Evolutionary conservation across 768 basidiomycete species (phyloP), one percentile per base, ranked within the genome.

Genomic region (Agaricus sinodeliciosus): DNA sequence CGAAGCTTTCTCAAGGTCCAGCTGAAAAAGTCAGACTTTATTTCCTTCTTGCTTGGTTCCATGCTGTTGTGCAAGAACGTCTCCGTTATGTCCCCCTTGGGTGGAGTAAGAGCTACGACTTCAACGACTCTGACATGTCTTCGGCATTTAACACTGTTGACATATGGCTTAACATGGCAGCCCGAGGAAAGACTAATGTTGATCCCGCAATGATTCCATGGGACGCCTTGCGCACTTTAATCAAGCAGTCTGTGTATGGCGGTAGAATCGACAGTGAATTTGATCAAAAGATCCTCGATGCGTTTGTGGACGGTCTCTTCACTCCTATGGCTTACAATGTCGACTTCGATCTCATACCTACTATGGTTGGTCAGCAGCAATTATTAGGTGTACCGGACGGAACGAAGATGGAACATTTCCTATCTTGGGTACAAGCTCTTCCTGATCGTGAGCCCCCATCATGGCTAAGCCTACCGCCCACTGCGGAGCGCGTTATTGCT

Each of bases 41-140:
- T 70, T 97, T 97, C 85, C 75, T 97, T 31, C 80, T 98, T 27
- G 91, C 96, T 1, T 99, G 95, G 94, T 96, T 98, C 87, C 96
- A 99, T 62, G 94, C 96, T 11, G 83, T 98, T 16, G 86, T 98
- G 1, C 94, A 96, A 70, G 96, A 98, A 68, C 90, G 96, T 56
- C 75, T 98, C 11, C 90, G 95, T 39, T 99, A 97, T 66, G 90
- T 86, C 8, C 96, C 96, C 5, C 73, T 99, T 13, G 95, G 96
- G 0, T 99, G 95, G 94, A 94, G 88, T 66, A 92, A 96, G 70
- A 77, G 78, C 0, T 98, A 98, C 70, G 96, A 98, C 67, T 98
- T 98, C 81, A 99, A 99, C 68, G 94, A 98, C 65, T 96, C 95
- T 4, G 96, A 99, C 65, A 89, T 96, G 80, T 81, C 88, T 13